Conservation (phyloP, 129 eudicot species). For the Centella asiatica region DNA sequence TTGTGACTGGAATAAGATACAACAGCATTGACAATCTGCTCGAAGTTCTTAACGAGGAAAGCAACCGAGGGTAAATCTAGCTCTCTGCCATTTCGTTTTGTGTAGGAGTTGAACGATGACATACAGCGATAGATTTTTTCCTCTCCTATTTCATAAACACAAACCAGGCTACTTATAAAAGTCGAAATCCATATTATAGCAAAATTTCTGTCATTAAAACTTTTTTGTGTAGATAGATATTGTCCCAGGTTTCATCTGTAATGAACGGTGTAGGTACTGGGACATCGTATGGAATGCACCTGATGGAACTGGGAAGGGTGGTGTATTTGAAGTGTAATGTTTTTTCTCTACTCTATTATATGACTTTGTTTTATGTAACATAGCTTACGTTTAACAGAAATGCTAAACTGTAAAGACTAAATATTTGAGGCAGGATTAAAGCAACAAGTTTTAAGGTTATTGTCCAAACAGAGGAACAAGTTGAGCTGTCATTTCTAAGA, state of each 20-base stretch:
- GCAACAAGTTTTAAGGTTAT: constrained; percentile 60
- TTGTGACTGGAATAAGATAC: constrained; percentile 64
- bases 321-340: constrained; percentile 64
- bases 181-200: too few relatives aligned
- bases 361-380: not conserved
- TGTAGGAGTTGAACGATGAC: not conserved
- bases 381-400: not conserved
- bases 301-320: constrained; percentile 57
- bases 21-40: constrained; percentile 72
- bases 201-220: not conserved
- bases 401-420: not conserved
- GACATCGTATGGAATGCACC: constrained; percentile 81
- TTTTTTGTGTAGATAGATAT: not conserved
- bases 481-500: constrained; percentile 83
- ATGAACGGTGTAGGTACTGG: constrained; percentile 59
- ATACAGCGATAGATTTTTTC: not conserved
- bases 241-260: not conserved
- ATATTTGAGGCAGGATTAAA: constrained; percentile 35
- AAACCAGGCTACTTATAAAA: too few relatives aligned
- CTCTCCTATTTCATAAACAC: not conserved
- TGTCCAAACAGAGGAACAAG: constrained; percentile 61
- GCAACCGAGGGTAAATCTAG: constrained; percentile 58
- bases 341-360: not conserved
- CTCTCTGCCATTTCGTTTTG: not conserved
- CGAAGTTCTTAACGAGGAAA: constrained; percentile 54